These are phyloP conservation scores for Nemania bipapillata DNA, from an alignment of 2,329 filamentous ascomycete genomes.

Conservation along the genomic window DNA sequence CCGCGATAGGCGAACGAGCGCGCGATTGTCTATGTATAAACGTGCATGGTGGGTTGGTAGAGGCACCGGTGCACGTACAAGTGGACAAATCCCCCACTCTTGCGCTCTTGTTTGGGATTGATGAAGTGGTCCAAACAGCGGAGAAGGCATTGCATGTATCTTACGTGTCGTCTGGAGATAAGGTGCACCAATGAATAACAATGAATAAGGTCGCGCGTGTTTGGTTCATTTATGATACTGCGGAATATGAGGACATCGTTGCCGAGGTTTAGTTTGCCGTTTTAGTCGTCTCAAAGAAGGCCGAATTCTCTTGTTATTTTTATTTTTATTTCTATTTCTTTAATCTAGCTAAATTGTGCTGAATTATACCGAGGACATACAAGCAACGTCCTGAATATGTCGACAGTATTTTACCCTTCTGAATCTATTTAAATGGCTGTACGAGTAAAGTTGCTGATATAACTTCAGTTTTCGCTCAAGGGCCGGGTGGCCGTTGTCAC, in stretches of 20 bases:
- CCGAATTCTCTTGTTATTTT: background rate
- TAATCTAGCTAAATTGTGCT: background rate
- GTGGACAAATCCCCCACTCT: constrained; percentile 4
- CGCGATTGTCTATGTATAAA: background rate
- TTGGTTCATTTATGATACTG: background rate
- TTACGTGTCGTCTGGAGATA: background rate
- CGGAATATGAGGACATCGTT: background rate
- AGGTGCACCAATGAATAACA: background rate
- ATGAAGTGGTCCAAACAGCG: background rate
- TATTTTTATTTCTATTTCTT: no score
- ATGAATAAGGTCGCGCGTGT: background rate
- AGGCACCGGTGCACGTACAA: background rate
- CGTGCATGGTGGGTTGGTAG: background rate
- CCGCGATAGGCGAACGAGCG: background rate
- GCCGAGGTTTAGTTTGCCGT: background rate
- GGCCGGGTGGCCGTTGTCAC: constrained; percentile 61
- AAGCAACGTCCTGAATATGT: background rate
- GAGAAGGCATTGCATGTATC: background rate
- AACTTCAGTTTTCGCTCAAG: constrained; percentile 59
- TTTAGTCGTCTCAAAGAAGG: background rate
- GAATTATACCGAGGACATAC: background rate
- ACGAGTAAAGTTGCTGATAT: background rate
- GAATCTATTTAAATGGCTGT: background rate
- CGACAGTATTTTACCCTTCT: constrained; percentile 11
- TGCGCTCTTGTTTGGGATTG: no score